Base-by-base conservation (phyloP, 306 rosid genomes). In the Carpinus viminea region DNA sequence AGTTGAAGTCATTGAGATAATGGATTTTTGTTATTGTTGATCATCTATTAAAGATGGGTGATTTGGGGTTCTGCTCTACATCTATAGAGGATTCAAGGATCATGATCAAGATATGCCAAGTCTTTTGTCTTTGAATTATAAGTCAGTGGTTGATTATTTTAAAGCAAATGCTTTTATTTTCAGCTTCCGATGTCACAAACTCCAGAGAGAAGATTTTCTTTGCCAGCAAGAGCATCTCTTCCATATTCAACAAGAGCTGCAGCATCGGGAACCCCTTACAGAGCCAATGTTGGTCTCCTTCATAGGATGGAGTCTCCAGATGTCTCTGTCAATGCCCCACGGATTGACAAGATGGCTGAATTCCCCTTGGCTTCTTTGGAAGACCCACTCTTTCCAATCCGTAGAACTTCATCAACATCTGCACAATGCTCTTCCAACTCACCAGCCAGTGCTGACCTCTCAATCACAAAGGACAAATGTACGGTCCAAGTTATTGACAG, bases 311-410 rank as follows among this genome's bases (percentile, higher is more conserved):
- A 91, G 71, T 96, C 99, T 16, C 97, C 90, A 3, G 92, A 96
- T 72, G 88, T 96, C 64, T 96, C 99, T 0, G 98, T 96, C 72
- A 93, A 93, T 83, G 89, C 99, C 72, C 99, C 99, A 46, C 91
- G 97, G 17, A 96, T 96, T n/a, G 99, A 96, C 80, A 86, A 91
- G 89, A 96, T 96, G 55, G 98, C 98, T 74, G 99, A 96, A 83
- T 96, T 96, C 76, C 98, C 98, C 28, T 80, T 93, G 76, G 81
- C 97, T 76, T 89, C 98, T 6, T 87, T 83, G 50, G 98, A 93
- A 61, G 91, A 89, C 53, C 83, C 83, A 2, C 77, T 84, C 72
- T 79, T 91, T 73, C 92, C 87, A 20, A 56, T 86, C 75, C 86
- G 53, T 36, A 84, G 78, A 76, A 70, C 87, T 51, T 86, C 90